Evolutionary conservation across 1,139 yeast species (phyloP).

Genomic region (Protomyces pachydermus): DNA sequence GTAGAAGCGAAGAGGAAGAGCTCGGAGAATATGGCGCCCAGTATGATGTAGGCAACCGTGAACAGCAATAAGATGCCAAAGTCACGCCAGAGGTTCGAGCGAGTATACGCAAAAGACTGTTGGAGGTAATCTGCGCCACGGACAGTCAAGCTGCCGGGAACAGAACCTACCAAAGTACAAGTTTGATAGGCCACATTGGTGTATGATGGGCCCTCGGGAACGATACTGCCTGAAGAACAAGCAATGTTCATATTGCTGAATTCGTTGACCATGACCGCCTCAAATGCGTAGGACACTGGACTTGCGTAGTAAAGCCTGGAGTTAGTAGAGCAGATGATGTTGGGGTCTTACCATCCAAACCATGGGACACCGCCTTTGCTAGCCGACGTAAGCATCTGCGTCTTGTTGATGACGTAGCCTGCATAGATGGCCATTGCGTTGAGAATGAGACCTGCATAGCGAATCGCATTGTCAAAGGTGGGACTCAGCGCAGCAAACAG

Average conservation of each 20-base stretch:
- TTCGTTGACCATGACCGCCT: conserved; percentile 59
- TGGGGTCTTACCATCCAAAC: conserved; percentile 55
- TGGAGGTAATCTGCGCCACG: conserved; percentile 57
- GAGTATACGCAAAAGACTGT: conserved; percentile 47
- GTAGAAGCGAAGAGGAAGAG: conserved; percentile 36
- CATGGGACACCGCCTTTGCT: conserved; percentile 44
- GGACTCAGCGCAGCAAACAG: conserved; percentile 61
- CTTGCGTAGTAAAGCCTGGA: conserved; percentile 55
- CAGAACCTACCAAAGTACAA: conserved; percentile 61
- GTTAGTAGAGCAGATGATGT: no score
- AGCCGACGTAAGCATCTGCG: conserved; percentile 41
- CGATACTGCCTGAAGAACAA: conserved; percentile 41
- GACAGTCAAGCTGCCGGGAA: conserved; percentile 52
- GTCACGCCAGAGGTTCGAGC: conserved; percentile 74
- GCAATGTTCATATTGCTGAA: conserved; percentile 46
- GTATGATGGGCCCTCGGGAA: conserved; percentile 54
- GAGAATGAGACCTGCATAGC: conserved; percentile 62
- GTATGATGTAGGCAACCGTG: conserved; percentile 48
- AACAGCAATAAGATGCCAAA: conserved; percentile 63
- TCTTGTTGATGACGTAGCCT: conserved; percentile 58
- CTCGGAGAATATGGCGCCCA: conserved; percentile 50
- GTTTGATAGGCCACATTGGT: conserved; percentile 45
- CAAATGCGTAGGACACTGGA: conserved; percentile 59
- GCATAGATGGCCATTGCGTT: conserved; percentile 60
- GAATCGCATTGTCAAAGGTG: conserved; percentile 62